A percentile compares a stretch with the other conserved stretches of the same genome.
Conservation (phyloP, 2,329 filamentous ascomycete species). For the Sporothrix globosa region DNA sequence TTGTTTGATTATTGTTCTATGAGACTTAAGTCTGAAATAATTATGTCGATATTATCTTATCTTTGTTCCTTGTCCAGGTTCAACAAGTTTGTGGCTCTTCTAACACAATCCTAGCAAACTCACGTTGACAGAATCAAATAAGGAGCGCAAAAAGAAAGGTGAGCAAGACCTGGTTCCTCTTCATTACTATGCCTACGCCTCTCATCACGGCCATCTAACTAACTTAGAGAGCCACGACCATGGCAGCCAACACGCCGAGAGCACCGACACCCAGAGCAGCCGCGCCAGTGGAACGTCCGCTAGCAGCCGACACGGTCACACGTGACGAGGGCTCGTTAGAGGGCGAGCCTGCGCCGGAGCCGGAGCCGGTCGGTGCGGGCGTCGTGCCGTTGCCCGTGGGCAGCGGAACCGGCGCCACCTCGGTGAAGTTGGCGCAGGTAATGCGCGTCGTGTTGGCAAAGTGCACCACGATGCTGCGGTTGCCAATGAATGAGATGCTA, state of each 20-base stretch:
- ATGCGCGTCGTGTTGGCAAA: slow-evolving; percentile 66
- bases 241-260: slow-evolving; percentile 6
- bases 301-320: slow-evolving; percentile 12
- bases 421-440: slow-evolving; percentile 64
- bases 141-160: too few species aligned
- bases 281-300: background rate
- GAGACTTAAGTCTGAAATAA: too few species aligned
- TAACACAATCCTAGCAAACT: too few species aligned
- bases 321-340: slow-evolving; percentile 17
- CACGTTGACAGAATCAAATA: too few species aligned
- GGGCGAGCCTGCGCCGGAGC: background rate
- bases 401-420: slow-evolving; percentile 37
- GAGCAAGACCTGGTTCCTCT: too few species aligned
- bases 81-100: too few species aligned
- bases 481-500: slow-evolving; percentile 63
- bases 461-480: slow-evolving; percentile 67
- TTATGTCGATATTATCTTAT: too few species aligned
- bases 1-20: too few species aligned
- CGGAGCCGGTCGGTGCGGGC: slow-evolving; percentile 34
- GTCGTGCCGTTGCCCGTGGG: slow-evolving; percentile 33
- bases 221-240: slow-evolving; percentile 14
- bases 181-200: background rate
- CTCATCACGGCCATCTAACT: background rate
- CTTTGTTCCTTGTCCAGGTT: too few species aligned
- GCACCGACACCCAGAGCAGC: slow-evolving; percentile 20